phyloP scores from a whole-genome alignment of 257 asterid genomes.

The Solanum neorickii region DNA sequence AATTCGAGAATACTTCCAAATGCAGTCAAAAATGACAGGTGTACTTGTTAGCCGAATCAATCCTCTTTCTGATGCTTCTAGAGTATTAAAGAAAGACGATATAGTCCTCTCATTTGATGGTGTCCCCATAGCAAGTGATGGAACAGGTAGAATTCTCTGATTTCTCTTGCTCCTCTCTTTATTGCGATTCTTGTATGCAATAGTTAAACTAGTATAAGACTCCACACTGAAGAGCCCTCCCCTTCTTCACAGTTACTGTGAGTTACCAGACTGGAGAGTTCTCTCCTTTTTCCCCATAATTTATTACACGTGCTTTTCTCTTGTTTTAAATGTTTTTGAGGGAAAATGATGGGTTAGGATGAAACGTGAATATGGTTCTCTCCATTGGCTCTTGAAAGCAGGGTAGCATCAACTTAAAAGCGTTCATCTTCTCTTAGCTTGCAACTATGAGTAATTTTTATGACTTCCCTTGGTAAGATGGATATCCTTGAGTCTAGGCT shows the following conservation, averaged over 20 bases:
- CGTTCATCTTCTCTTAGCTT: not conserved
- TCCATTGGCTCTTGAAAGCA: not conserved
- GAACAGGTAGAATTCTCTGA: conserved; percentile 51
- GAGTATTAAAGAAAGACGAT: conserved; percentile 65
- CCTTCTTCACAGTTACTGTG: not conserved
- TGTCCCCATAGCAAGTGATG: conserved; percentile 82
- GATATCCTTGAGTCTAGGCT: not conserved
- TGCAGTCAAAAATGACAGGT: conserved; percentile 70
- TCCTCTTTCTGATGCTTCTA: conserved; percentile 67
- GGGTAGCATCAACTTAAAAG: not conserved
- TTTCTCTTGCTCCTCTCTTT: not conserved
- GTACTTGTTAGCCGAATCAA: conserved; percentile 75
- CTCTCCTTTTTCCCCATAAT: not conserved
- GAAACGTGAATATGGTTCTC: not conserved
- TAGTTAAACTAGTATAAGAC: not conserved
- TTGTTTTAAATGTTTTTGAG: not conserved
- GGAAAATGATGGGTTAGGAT: not conserved
- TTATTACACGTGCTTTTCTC: not conserved
- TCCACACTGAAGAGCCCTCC: not conserved
- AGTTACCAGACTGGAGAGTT: not conserved
- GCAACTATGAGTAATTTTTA: not conserved
- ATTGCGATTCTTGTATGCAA: not conserved
- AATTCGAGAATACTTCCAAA: conserved; percentile 61
- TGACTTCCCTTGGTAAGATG: not conserved
- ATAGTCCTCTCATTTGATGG: conserved; percentile 88